Evolutionary conservation across 2,329 filamentous ascomycete genomes (phyloP).

Genomic region (Cytospora piceicola): DNA sequence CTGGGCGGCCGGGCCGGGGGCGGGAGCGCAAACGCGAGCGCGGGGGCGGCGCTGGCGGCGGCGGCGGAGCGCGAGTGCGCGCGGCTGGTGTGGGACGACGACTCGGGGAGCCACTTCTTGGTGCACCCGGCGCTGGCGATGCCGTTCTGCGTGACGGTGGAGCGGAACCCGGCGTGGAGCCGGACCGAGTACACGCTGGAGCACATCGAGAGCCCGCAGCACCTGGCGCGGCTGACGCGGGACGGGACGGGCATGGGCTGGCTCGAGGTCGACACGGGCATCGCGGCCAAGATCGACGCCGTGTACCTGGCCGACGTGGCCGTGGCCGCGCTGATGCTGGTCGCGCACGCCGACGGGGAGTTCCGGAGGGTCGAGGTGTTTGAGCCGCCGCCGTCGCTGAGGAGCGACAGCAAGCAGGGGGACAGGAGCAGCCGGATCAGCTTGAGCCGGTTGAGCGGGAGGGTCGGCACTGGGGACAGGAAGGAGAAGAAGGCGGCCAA

Average conservation of each 20-base stretch:
- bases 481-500: conserved; percentile 31
- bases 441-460: conserved; percentile 38
- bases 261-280: conserved; percentile 64
- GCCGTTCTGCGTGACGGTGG: conserved; percentile 64
- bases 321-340: conserved; percentile 62
- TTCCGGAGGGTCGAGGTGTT: conserved; percentile 57
- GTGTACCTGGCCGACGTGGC: conserved; percentile 67
- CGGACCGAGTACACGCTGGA: conserved; percentile 68
- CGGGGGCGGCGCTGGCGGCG: conserved; percentile 57
- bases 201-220: conserved; percentile 64
- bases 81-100: conserved; percentile 72
- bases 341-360: conserved; percentile 61
- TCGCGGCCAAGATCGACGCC: conserved; percentile 62
- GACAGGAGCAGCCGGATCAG: conserved; percentile 39
- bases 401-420: conserved; percentile 30
- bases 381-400: conserved; percentile 59
- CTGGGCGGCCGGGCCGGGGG: conserved; percentile 56
- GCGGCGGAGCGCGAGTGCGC: conserved; percentile 72
- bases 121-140: conserved; percentile 66
- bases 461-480: conserved; percentile 31
- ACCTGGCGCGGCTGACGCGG: conserved; percentile 63
- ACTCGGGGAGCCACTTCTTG: conserved; percentile 62
- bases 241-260: conserved; percentile 63
- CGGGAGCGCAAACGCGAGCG: conserved; percentile 50
- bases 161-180: conserved; percentile 62